These are phyloP conservation scores for Platanthera zijinensis DNA, from an alignment of 106 monocot genomes.

Conservation along the genomic window DNA sequence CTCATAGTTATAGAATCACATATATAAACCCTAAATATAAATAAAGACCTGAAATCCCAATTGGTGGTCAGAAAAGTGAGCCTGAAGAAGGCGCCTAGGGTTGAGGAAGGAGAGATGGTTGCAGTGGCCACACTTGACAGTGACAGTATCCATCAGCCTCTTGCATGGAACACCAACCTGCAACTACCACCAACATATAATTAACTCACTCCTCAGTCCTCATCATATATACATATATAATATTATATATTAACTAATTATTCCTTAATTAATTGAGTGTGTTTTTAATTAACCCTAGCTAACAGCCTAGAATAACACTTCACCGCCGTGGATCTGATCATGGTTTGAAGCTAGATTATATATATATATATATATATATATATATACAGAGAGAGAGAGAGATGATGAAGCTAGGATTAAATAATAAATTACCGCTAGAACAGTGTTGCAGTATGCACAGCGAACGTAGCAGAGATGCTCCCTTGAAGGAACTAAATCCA, in stretches of 20 bases:
- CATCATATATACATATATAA: neutral
- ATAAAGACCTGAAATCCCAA: slow-evolving; percentile 14
- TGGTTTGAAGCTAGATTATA: too few species aligned
- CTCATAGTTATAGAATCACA: neutral
- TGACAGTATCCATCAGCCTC: slow-evolving; percentile 28
- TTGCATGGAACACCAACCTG: slow-evolving; percentile 30
- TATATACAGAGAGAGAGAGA: too few species aligned
- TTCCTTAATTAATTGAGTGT: neutral
- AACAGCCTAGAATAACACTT: neutral
- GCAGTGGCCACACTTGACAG: slow-evolving; percentile 27
- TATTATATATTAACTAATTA: neutral
- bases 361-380: too few species aligned
- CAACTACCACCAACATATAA: neutral
- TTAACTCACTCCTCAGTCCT: neutral
- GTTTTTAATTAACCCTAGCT: neutral
- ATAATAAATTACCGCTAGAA: slow-evolving; percentile 17
- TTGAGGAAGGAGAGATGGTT: slow-evolving; percentile 22
- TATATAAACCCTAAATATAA: neutral
- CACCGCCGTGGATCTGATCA: neutral
- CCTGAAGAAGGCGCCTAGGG: slow-evolving; percentile 8
- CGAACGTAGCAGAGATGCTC: slow-evolving; percentile 30
- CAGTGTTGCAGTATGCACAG: slow-evolving; percentile 25
- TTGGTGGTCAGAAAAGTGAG: slow-evolving; percentile 8
- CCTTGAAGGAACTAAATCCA: slow-evolving; percentile 20
- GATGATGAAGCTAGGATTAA: too few species aligned